These are phyloP conservation scores for Calonectria ilicicola DNA, from an alignment of 2,329 filamentous ascomycete genomes.

Conservation along the genomic window DNA sequence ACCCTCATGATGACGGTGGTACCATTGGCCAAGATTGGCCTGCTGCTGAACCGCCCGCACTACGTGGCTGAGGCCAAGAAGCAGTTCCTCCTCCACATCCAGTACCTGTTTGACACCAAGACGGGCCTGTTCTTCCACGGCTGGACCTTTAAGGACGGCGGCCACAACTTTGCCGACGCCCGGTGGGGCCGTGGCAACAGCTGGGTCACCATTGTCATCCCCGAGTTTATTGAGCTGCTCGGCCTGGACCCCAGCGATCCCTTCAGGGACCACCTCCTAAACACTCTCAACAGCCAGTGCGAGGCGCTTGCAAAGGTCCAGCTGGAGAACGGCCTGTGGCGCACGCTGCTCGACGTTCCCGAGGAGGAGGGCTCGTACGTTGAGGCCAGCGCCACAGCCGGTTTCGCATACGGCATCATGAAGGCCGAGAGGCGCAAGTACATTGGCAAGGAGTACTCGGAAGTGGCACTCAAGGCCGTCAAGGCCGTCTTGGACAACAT, in stretches of 20 bases:
- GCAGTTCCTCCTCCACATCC: constrained; percentile 82
- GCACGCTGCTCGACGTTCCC: constrained; percentile 77
- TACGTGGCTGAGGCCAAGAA: constrained; percentile 83
- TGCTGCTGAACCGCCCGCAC: constrained; percentile 74
- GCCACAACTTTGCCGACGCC: constrained; percentile 71
- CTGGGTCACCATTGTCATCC: constrained; percentile 87
- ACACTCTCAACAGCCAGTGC: constrained; percentile 77
- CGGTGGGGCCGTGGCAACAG: constrained; percentile 73
- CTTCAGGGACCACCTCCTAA: constrained; percentile 68
- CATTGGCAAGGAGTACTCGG: constrained; percentile 70
- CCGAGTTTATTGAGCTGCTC: constrained; percentile 82
- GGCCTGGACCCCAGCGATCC: constrained; percentile 73
- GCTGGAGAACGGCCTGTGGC: constrained; percentile 74
- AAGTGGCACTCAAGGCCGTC: constrained; percentile 73
- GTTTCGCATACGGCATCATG: constrained; percentile 84
- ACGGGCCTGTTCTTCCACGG: constrained; percentile 85
- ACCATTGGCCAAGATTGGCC: constrained; percentile 83
- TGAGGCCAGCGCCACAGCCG: constrained; percentile 82
- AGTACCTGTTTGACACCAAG: constrained; percentile 80
- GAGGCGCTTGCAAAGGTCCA: constrained; percentile 73
- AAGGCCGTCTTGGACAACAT: constrained; percentile 76
- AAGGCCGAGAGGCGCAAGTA: constrained; percentile 80
- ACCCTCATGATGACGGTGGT: constrained; percentile 91
- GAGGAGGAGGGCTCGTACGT: constrained; percentile 77
- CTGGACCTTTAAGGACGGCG: constrained; percentile 80